Conservation (phyloP, 1,139 yeast species). For the Pichia sp. region DNA sequence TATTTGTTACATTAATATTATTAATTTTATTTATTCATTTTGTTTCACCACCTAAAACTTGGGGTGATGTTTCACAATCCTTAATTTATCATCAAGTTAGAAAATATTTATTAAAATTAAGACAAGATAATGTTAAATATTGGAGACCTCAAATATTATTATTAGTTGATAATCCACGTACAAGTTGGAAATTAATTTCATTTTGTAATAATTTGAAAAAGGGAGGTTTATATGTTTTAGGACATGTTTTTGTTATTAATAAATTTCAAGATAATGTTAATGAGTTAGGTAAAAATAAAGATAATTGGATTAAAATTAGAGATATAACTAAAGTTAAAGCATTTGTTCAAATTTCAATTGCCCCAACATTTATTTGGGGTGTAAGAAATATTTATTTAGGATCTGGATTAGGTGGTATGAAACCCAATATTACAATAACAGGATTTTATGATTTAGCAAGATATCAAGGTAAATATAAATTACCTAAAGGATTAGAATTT, state of each 20-base stretch:
- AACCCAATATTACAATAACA: slow-evolving; percentile 85
- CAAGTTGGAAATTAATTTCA: slow-evolving; percentile 86
- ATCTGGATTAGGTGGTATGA: slow-evolving; percentile 95
- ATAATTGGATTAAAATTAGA: slow-evolving; percentile 79
- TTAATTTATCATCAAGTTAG: slow-evolving; percentile 93
- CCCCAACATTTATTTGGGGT: slow-evolving; percentile 90
- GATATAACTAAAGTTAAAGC: slow-evolving; percentile 79
- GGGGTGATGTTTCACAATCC: slow-evolving; percentile 97
- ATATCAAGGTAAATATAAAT: slow-evolving; percentile 16
- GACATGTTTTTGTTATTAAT: slow-evolving; percentile 70
- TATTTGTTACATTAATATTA: slow-evolving; percentile 57
- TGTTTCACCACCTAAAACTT: slow-evolving; percentile 86
- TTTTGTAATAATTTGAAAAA: slow-evolving; percentile 92
- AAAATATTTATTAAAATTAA: slow-evolving; percentile 72
- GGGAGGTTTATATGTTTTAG: slow-evolving; percentile 87
- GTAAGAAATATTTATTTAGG: slow-evolving; percentile 86
- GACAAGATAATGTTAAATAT: slow-evolving; percentile 89
- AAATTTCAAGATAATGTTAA: slow-evolving; percentile 51
- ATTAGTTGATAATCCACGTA: slow-evolving; percentile 83
- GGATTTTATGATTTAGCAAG: slow-evolving; percentile 67
- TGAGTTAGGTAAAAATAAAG: slow-evolving; percentile 65
- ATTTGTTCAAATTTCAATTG: slow-evolving; percentile 85
- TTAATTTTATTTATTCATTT: slow-evolving; percentile 79
- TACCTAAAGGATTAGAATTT: too few relatives aligned
- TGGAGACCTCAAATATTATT: slow-evolving; percentile 95